Evolutionary conservation across 345 rosid genomes (phyloP).

Genomic region (Camelina neglecta): DNA sequence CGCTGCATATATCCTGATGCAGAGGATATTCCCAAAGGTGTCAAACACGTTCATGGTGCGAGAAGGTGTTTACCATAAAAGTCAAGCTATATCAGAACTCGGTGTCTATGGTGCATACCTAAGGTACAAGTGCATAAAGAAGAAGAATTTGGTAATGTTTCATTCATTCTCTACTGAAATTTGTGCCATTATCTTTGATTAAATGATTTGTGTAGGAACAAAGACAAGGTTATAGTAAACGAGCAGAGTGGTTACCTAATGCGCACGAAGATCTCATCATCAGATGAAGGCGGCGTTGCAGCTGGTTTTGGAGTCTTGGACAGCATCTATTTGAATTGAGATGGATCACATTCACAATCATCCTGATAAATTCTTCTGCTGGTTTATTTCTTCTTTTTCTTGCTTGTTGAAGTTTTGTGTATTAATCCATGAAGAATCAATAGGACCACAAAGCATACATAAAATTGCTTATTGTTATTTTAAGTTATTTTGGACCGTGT

Average conservation of each 20-base stretch:
- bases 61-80: slow-evolving; percentile 72
- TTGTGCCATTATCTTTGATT: slow-evolving; percentile 22
- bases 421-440: slow-evolving; percentile 10
- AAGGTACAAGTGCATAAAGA: slow-evolving; percentile 55
- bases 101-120: slow-evolving; percentile 84
- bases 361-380: slow-evolving; percentile 9
- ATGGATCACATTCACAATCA: slow-evolving; percentile 28
- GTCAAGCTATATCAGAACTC: slow-evolving; percentile 85
- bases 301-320: slow-evolving; percentile 96
- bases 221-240: slow-evolving; percentile 75
- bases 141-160: slow-evolving; percentile 18
- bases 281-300: slow-evolving; percentile 96
- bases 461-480: no score
- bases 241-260: slow-evolving; percentile 83
- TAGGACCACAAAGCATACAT: neutral
- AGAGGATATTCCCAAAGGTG: slow-evolving; percentile 83
- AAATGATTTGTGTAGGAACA: slow-evolving; percentile 63
- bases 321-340: slow-evolving; percentile 78
- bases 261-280: slow-evolving; percentile 86
- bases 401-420: slow-evolving; percentile 30
- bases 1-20: slow-evolving; percentile 98
- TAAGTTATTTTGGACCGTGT: no score
- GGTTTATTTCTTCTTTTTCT: slow-evolving; percentile 6
- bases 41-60: slow-evolving; percentile 71
- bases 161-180: neutral